Conservation (phyloP, 2,329 filamentous ascomycete genomes). For the Teratosphaeria viscida region DNA sequence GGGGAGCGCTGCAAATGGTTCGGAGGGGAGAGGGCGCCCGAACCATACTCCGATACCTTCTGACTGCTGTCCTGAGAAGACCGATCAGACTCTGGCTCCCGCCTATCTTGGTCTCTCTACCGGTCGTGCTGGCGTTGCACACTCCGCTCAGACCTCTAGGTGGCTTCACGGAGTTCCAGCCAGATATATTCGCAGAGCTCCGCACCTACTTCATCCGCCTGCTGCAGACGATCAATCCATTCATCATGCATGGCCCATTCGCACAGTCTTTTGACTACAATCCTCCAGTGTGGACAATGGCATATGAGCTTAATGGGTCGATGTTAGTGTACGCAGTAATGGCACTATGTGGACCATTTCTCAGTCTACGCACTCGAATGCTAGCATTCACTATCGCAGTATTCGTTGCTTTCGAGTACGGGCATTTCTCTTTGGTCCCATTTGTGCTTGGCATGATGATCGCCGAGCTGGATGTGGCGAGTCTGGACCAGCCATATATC, state of each 20-base stretch:
- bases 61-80: slow-evolving; percentile 37
- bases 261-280: slow-evolving; percentile 19
- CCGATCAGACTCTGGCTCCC: slow-evolving; percentile 38
- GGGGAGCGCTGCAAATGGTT: slow-evolving; percentile 16
- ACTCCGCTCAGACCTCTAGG: slow-evolving; percentile 28
- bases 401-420: slow-evolving; percentile 40
- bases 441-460: slow-evolving; percentile 43
- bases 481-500: neutral
- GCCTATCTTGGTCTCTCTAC: slow-evolving; percentile 43
- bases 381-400: neutral
- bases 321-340: slow-evolving; percentile 48
- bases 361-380: slow-evolving; percentile 36
- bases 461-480: slow-evolving; percentile 35
- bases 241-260: slow-evolving; percentile 43
- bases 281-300: slow-evolving; percentile 44
- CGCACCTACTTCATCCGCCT: neutral
- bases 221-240: neutral
- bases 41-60: neutral
- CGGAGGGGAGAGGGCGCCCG: neutral
- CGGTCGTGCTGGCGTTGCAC: slow-evolving; percentile 44
- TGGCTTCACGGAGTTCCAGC: slow-evolving; percentile 12
- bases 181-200: neutral
- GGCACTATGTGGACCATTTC: slow-evolving; percentile 30
- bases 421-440: slow-evolving; percentile 35
- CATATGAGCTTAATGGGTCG: slow-evolving; percentile 52